Base-by-base conservation (phyloP, 169 alveolate genomes). In the Plasmodium relictum region DNA sequence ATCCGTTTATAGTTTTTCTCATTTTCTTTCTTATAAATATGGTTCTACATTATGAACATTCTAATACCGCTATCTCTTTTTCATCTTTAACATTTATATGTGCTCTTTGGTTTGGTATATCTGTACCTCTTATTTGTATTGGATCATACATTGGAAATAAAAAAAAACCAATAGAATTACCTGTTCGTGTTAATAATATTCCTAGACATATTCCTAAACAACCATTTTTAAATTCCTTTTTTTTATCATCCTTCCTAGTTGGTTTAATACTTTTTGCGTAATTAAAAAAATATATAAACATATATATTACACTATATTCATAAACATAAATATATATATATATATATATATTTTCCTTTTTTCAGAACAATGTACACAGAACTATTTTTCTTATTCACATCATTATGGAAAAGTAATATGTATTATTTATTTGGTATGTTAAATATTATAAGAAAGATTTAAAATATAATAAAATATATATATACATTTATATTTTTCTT, bases 121-220 rank as follows among this genome's bases (percentile, higher is more conserved):
- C 97, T 10, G 93, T 93, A 12, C 98, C 98, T 1, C 83, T 95
- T 39, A 95, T 94, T 14, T 92, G 93, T 62, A 71, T 92, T 56
- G 96, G 88, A 0, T 85, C 89, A 10, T 95, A 92, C 62, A 50
- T 94, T 24, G 98, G 98, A 18, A 92, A 91, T 76, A 93, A 88
- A 74, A 93, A 89, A 70, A 94, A 70, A 18, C 88, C 89, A 7
- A 93, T 95, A 12, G 90, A 89, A 20, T 74, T 95, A 2, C 98
- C 98, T 41, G 97, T 96, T 26, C 94, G 97, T 14, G 93, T 95
- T 45, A 95, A 95, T 88, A 93, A 93, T 78, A 94, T 97, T 52
- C 98, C 98, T 0, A 93, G 97, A 50, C 94, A 91, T 71, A 92
- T 96, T 16, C 97, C 96, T 10, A 89, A 89, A 44, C 97, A 94